Conservation (phyloP, 2,329 filamentous ascomycete genomes). For the Calonectria crousiana region DNA sequence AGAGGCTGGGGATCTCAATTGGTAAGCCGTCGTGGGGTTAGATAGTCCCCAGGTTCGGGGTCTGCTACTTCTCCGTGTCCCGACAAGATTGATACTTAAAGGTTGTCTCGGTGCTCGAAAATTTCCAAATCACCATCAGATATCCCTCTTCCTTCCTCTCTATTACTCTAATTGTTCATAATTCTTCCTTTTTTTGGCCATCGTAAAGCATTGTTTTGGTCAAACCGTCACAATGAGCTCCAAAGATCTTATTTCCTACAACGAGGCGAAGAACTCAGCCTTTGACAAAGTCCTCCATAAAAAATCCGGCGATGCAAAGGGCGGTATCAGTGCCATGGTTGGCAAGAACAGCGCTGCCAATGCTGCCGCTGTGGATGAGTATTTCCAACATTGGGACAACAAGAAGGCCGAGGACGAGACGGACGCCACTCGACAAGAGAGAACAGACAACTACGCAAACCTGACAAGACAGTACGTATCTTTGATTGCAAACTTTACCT, state of each 20-base stretch:
- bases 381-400: slow-evolving; percentile 94
- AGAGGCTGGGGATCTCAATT: slow-evolving; percentile 4
- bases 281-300: slow-evolving; percentile 88
- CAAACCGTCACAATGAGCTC: slow-evolving; percentile 38
- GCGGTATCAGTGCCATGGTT: slow-evolving; percentile 83
- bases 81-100: slow-evolving; percentile 17
- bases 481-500: neutral
- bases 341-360: slow-evolving; percentile 80
- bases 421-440: slow-evolving; percentile 72
- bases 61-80: neutral
- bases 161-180: neutral
- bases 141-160: neutral
- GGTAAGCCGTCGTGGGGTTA: slow-evolving; percentile 1
- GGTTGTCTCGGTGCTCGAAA: neutral
- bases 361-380: slow-evolving; percentile 82
- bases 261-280: slow-evolving; percentile 82
- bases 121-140: neutral
- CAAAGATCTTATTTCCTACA: slow-evolving; percentile 76
- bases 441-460: slow-evolving; percentile 87
- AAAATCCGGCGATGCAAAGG: slow-evolving; percentile 71
- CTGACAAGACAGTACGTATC: slow-evolving; percentile 82
- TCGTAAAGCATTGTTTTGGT: neutral
- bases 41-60: neutral
- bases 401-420: slow-evolving; percentile 82
- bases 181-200: neutral